These are phyloP conservation scores for Argentina anserina DNA, from an alignment of 306 rosid species.

Conservation along the genomic window DNA sequence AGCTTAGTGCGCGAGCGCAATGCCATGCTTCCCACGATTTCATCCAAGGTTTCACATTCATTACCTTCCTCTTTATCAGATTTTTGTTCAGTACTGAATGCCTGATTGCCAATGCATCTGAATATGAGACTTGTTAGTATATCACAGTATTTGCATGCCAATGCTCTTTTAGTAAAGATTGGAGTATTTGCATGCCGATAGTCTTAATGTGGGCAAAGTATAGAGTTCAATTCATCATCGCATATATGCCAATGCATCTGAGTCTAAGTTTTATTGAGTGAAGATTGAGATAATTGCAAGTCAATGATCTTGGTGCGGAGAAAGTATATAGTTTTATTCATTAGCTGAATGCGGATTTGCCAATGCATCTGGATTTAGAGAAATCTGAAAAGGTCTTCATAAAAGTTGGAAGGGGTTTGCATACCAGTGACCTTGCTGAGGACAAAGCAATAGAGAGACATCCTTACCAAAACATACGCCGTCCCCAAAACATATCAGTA, in stretches of 20 bases:
- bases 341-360: not conserved
- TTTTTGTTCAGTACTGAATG: not conserved
- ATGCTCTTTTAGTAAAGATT: too few relatives aligned
- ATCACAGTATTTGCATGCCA: not conserved
- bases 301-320: not conserved
- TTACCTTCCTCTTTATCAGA: not conserved
- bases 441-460: not conserved
- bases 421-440: not conserved
- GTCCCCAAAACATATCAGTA: not conserved
- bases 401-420: not conserved
- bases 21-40: conserved; percentile 97
- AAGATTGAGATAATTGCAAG: not conserved
- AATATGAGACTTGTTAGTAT: not conserved
- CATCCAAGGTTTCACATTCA: conserved; percentile 64
- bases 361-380: not conserved
- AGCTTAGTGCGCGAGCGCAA: conserved; percentile 87
- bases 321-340: not conserved
- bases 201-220: not conserved
- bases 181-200: too few relatives aligned
- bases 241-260: not conserved
- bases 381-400: not conserved
- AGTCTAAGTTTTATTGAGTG: not conserved
- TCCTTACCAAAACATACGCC: not conserved
- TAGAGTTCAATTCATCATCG: not conserved
- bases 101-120: not conserved